phyloP scores from a whole-genome alignment of 441 rosid genomes.

The Erysimum cheiri region DNA sequence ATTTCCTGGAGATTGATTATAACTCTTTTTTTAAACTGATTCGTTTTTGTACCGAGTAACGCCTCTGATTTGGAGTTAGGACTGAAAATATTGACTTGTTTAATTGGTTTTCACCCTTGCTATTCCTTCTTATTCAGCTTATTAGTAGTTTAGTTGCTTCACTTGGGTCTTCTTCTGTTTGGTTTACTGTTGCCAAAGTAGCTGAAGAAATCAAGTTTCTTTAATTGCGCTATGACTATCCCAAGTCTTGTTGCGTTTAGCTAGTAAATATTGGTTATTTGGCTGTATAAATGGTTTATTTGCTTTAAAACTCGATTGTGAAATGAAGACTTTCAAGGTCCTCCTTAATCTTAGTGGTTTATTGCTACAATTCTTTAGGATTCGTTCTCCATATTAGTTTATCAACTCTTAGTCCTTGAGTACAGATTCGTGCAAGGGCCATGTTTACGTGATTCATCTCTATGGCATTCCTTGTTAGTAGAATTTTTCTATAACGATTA shows the following conservation, averaged over 20 bases:
- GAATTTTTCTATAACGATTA: neutral
- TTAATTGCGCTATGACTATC: neutral
- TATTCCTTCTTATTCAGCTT: neutral
- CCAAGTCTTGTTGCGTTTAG: neutral
- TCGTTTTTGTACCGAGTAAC: neutral
- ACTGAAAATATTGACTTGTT: neutral
- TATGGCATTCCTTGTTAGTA: conserved; percentile 4
- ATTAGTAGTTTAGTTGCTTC: too few relatives aligned
- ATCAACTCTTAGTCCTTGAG: neutral
- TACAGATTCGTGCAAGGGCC: neutral
- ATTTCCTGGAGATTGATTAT: neutral
- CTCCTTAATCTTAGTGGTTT: neutral
- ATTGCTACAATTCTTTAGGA: conserved; percentile 3
- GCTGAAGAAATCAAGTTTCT: neutral
- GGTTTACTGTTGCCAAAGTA: conserved; percentile 5
- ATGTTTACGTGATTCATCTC: conserved; percentile 12
- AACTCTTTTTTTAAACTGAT: neutral
- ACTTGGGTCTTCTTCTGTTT: conserved; percentile 12
- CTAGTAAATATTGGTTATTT: neutral
- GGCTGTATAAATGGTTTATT: neutral
- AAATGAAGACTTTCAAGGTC: neutral
- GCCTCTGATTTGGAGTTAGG: conserved; percentile 1
- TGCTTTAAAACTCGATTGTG: neutral
- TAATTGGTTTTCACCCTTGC: neutral
- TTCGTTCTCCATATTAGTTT: neutral